Evolutionary conservation across 2,329 filamentous ascomycete genomes (phyloP), one percentile per base, ranked within the genome.

Genomic region (Sporothrix sp.): DNA sequence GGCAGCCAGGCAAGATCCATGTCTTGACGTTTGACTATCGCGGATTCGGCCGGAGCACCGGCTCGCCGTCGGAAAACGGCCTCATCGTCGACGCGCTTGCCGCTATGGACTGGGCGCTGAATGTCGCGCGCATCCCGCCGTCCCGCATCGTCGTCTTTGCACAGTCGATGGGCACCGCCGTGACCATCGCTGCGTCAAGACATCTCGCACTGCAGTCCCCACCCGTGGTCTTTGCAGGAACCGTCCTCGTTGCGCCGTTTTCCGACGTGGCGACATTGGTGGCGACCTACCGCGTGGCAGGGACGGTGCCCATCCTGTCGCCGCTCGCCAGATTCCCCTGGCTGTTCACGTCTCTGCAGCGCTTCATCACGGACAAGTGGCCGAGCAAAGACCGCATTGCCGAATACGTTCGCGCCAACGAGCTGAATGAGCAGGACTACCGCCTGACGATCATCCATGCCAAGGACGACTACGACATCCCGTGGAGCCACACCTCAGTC

Each of bases 21-120:
- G 69, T 76, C 33, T 58, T 83, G 8, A 70, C 75, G 2, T 72
- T 84, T 48, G 79, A 84, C 62, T 83, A 82, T 57, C 71, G 79
- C 5, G 79, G 80, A 1, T 84, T 77, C 56, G 79, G 80, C 1
- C 51, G 59, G 7, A 77, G 72, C 46, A 72, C 64, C 0, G 78
- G 78, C 2, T 59, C 61, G 5, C 78, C 78, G 0, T 77, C 75
- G 0, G 79, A 83, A 60, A 43, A 59, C 1, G 78, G 79, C 0
- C 63, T 83, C 1, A 63, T 78, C 11, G 61, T 60, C 1, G 79
- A 84, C 58, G 78, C 75, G 1, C 57, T 74, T 0, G 65, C 74
- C 0, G 61, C 81, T 2, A 69, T 69, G 2, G 65, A 77, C 10
- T 83, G 76, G 71, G 78, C 75, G 0, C 66, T 73, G 50, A 63